A percentile compares a stretch with the other conserved stretches of the same genome.
Evolutionary conservation across 164 flowering plant species (phyloP).

Genomic region (Aristolochia fimbriata): DNA sequence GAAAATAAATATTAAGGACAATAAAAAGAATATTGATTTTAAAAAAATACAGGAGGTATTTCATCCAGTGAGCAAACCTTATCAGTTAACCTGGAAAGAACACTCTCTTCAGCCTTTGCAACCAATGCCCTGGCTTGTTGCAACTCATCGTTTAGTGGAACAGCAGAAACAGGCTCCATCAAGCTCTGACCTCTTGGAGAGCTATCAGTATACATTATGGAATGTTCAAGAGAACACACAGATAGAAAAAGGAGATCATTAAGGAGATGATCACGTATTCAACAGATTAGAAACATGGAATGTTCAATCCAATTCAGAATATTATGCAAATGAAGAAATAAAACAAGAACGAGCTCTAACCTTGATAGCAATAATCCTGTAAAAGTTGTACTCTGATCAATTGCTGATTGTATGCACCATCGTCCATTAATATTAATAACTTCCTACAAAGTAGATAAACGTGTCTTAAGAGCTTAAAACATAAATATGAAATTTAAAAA

Average conservation of each 20-base stretch:
- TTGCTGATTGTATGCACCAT: constrained; percentile 58
- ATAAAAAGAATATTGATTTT: neutral
- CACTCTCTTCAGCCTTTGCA: constrained; percentile 71
- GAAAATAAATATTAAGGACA: constrained; percentile 4
- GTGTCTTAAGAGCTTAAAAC: constrained; percentile 1
- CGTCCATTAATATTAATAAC: constrained; percentile 69
- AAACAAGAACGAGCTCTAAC: constrained; percentile 19
- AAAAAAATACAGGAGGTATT: too few species aligned
- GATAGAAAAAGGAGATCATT: neutral
- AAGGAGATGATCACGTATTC: neutral
- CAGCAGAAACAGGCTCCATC: constrained; percentile 78
- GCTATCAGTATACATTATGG: constrained; percentile 30
- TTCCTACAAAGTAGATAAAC: constrained; percentile 34
- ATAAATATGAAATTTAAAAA: neutral
- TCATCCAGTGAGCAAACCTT: constrained; percentile 36
- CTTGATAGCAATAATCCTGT: constrained; percentile 75
- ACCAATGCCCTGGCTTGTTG: constrained; percentile 63
- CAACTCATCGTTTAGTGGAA: constrained; percentile 85
- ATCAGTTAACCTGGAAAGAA: constrained; percentile 57
- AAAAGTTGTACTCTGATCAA: constrained; percentile 28
- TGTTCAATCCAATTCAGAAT: neutral
- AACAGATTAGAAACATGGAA: neutral
- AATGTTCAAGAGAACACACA: constrained; percentile 1
- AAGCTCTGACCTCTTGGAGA: constrained; percentile 65
- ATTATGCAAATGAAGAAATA: neutral